Evolutionary conservation across 2,329 filamentous ascomycete species (phyloP), one percentile per base, ranked within the genome.

Genomic region (Colletotrichum sojae): DNA sequence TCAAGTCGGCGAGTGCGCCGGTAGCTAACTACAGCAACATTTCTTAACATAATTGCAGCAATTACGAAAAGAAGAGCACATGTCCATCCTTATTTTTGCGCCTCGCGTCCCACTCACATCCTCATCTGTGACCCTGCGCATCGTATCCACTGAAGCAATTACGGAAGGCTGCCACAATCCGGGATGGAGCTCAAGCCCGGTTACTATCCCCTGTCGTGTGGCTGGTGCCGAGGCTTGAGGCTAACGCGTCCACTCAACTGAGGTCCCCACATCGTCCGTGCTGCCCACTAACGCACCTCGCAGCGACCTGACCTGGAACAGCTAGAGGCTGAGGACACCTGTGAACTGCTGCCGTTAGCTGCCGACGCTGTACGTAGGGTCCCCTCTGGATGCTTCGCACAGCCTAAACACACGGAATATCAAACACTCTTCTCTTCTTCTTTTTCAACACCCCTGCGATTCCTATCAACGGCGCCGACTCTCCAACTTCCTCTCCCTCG

Each of bases 291-390:
- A 36, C 31, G 31, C 27, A 46, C 16, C 46, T 52, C 40, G 15
- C 51, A 51, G 31, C 4, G 27, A 52, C 22, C 22, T 20, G 8
- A n/a, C 40, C 31, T 62, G 56, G 43, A 61, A 67, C 66, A 55
- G 55, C 62, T 45, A 25, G 31, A 46, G 55, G 53, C 66, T 48
- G 55, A 69, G 67, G 65, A 68, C 65, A 68, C 65, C 43, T 68
- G 60, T 68, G 52, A 57, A 63, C 20, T 63, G 40, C 31, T 36
- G 15, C 54, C 2, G n/a, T 22, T n/a, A 53, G 12, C 10, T 18
- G 43, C 25, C 13, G 22, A 9, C 18, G 16, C 43, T 40, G 59
- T 58, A 54, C 48, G 39, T 48, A 54, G 65, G 54, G 63, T 61
- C 63, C 51, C 51, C 36, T 63, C 31, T 51, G 20, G 36, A 36